Base-by-base conservation (phyloP, 1,284 basidiomycete species). In the Marasmius oreades region DNA sequence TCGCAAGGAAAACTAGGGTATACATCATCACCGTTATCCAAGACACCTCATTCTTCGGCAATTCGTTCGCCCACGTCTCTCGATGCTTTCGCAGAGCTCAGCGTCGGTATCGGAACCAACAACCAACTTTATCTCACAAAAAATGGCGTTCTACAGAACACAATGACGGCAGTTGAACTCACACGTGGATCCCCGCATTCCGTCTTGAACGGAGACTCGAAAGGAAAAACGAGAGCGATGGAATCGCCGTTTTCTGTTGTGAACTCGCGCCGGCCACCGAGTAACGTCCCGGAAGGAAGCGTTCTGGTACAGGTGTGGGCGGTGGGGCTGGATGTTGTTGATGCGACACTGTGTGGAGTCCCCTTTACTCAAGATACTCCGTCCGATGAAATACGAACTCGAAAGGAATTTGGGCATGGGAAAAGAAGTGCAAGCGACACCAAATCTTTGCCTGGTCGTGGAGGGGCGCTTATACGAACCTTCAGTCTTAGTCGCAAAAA, bases 291-390 rank as follows among this genome's bases (percentile, higher is more conserved):
- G 0, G 76, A 81, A 52, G 74, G 77, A 23, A 80, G 88, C 59
- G 79, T 93, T 4, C 74, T 95, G 14, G 84, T 95, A 8, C 92
- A 94, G 65, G 88, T 95, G 1, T 92, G 90, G 76, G 91, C 89
- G 7, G 90, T 92, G 0, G 92, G 84, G 2, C 69, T 95, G 43
- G 92, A 95, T 66, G 77, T 78, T 12, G 71, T 87, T 4, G 92
- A 95, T 71, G 79, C 79, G 11, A 73, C 73, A 23, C 72, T 86
- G 48, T 77, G 88, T 26, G 81, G 85, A 8, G 77, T 77, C 23
- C 45, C 51, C 36, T 36, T 16, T 46, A 47, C 55, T 20, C 28
- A 36, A 46, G 36, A 42, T 69, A 28, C 23, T 28, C 44, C 4
- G 28, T 31, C 4, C 11, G n/a, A n/a, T 12, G 20, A 45, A 45